A percentile compares a stretch with the other conserved stretches of the same genome.
Evolutionary conservation across 805 yeast species (phyloP).

Genomic region (Metschnikowia kofuensis): DNA sequence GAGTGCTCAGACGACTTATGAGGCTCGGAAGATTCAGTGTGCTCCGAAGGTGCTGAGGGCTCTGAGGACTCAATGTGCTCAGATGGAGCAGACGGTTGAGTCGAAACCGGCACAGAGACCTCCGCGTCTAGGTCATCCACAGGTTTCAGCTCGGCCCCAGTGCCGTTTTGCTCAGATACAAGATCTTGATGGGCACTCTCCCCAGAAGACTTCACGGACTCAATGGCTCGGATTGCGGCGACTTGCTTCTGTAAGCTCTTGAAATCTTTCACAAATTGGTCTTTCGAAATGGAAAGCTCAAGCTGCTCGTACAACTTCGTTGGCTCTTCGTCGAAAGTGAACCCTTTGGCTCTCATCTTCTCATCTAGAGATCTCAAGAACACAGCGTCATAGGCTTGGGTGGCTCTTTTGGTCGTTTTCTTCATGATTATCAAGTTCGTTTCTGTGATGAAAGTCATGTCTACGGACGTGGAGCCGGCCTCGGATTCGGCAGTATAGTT

Average conservation of each 20-base stretch:
- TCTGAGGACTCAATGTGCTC: neutral
- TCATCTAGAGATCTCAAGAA: conserved; percentile 16
- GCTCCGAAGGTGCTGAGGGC: neutral
- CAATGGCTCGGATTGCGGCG: conserved; percentile 8
- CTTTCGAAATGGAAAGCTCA: conserved; percentile 9
- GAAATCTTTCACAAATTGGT: conserved; percentile 17
- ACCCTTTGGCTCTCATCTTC: conserved; percentile 17
- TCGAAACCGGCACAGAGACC: conserved; percentile 3
- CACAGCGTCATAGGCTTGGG: conserved; percentile 11
- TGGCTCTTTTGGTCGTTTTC: conserved; percentile 12
- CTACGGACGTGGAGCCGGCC: conserved; percentile 7
- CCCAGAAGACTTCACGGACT: neutral
- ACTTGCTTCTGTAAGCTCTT: conserved; percentile 13
- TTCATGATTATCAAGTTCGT: conserved; percentile 19
- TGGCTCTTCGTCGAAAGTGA: conserved; percentile 17
- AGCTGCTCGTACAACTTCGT: conserved; percentile 11
- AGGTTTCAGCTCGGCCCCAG: conserved; percentile 9
- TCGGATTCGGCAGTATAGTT: conserved; percentile 13
- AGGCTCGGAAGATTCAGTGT: no score
- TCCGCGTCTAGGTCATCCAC: conserved; percentile 1
- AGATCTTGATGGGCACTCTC: neutral
- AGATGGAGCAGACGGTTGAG: neutral
- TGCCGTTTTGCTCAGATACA: conserved; percentile 9
- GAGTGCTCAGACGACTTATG: no score
- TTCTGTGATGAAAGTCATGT: conserved; percentile 18